phyloP scores from a whole-genome alignment of 129 eudicot genomes.

The Arctium lappa region DNA sequence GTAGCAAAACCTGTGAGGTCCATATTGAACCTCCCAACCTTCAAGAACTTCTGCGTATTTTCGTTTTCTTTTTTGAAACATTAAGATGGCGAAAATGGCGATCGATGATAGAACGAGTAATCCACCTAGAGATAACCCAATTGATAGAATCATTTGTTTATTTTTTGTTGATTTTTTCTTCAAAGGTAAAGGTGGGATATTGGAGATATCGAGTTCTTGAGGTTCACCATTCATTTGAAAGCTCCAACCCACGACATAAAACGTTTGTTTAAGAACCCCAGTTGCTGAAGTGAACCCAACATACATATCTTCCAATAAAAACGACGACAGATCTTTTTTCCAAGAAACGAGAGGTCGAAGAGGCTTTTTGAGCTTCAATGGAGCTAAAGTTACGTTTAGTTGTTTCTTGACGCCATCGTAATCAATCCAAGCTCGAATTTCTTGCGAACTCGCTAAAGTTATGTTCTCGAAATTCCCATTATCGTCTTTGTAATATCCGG shows the following conservation, averaged over 20 bases:
- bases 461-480: slow-evolving; percentile 20
- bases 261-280: slow-evolving; percentile 34
- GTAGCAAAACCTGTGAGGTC: slow-evolving; percentile 41
- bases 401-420: slow-evolving; percentile 34
- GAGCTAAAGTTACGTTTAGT: slow-evolving; percentile 44
- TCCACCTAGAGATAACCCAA: slow-evolving; percentile 27
- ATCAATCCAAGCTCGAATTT: slow-evolving; percentile 56
- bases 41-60: slow-evolving; percentile 47
- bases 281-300: slow-evolving; percentile 60
- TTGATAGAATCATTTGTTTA: slow-evolving; percentile 12
- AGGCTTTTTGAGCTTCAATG: slow-evolving; percentile 33
- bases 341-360: slow-evolving; percentile 28
- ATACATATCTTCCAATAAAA: slow-evolving; percentile 43
- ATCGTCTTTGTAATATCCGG: slow-evolving; percentile 30
- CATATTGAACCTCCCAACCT: slow-evolving; percentile 50
- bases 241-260: slow-evolving; percentile 60
- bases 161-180: slow-evolving; percentile 14
- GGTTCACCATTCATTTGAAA: slow-evolving; percentile 43
- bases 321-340: slow-evolving; percentile 31
- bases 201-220: slow-evolving; percentile 36
- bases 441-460: slow-evolving; percentile 27
- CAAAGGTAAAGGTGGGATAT: slow-evolving; percentile 36
- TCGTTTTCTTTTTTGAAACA: slow-evolving; percentile 19
- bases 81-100: not conserved
- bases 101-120: not conserved